Evolutionary conservation across 2,329 filamentous ascomycete species (phyloP).

Genomic region (Fusarium domesticum): DNA sequence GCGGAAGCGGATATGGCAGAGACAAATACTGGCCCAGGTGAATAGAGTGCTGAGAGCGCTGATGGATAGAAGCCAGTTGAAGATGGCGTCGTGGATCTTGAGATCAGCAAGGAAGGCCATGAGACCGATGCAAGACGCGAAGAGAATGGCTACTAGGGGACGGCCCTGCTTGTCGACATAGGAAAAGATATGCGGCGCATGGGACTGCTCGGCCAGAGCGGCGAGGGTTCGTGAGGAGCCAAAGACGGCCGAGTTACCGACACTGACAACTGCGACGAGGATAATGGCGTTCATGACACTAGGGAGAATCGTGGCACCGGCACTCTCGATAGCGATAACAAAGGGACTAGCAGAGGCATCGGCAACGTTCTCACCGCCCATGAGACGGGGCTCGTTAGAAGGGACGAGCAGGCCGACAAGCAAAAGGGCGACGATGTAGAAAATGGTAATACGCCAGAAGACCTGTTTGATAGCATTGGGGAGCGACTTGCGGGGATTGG

Average conservation of each 20-base stretch:
- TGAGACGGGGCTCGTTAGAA: slow-evolving; percentile 63
- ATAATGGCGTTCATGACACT: slow-evolving; percentile 95
- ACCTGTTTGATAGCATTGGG: slow-evolving; percentile 89
- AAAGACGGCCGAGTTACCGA: slow-evolving; percentile 89
- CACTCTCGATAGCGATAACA: slow-evolving; percentile 85
- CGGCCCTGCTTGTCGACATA: slow-evolving; percentile 86
- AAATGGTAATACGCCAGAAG: slow-evolving; percentile 89
- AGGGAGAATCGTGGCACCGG: slow-evolving; percentile 74
- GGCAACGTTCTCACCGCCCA: slow-evolving; percentile 51
- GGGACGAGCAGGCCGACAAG: slow-evolving; percentile 81
- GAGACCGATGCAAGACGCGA: slow-evolving; percentile 67
- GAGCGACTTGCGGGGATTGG: slow-evolving; percentile 73
- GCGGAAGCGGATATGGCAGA: slow-evolving; percentile 89
- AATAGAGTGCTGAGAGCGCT: slow-evolving; percentile 72
- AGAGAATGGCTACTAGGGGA: slow-evolving; percentile 67
- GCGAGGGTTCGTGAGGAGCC: slow-evolving; percentile 87
- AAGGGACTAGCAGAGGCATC: slow-evolving; percentile 81
- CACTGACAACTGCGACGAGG: slow-evolving; percentile 82
- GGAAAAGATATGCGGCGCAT: slow-evolving; percentile 72
- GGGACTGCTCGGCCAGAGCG: slow-evolving; percentile 81
- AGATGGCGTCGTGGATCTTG: slow-evolving; percentile 56
- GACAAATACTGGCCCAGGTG: slow-evolving; percentile 80
- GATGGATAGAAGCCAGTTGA: slow-evolving; percentile 76
- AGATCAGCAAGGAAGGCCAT: slow-evolving; percentile 74
- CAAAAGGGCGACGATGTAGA: slow-evolving; percentile 83